Base-by-base conservation (phyloP, 208 protist species). In the Balamuthia mandrillaris region DNA sequence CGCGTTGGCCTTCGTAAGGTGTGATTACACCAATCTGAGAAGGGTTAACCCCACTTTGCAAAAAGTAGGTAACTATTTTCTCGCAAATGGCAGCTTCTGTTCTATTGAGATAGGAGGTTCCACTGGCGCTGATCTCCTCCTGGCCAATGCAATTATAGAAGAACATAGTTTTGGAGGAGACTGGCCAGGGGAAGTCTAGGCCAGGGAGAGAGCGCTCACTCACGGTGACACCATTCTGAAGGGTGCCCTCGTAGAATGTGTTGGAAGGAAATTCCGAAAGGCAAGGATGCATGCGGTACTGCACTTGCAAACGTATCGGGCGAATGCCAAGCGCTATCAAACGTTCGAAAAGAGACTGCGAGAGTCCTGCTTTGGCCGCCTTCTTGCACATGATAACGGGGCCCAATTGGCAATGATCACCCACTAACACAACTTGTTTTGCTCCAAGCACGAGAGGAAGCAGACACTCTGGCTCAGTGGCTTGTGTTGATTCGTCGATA, bases 221-320 rank as follows among this genome's bases (percentile, higher is more conserved):
- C 1, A 14, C 85, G 0, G 95, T 96, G 0, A 99, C 91, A 58
- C 97, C 98, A 87, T 99, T 98, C 72, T 98, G 95, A 9, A 99
- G 90, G 3, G 89, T 93, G 58, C 97, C 98, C 82, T 99, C 97
- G 87, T 99, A 99, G 90, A 99, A 99, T 0, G 92, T 96, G 81
- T 96, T 94, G 2, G 96, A 98, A 0, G 96, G 95, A 75, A 99
- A 99, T 66, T 95, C 91, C 44, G 93, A 94, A n/a, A 99, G 77
- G 35, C 68, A 87, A 27, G 97, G 98, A 87, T 99, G 97, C 98
- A 99, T 99, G 60, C 98, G 94, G 89, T 99, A 99, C 89, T 99
- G 98, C 6, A 98, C 95, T 66, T 98, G 90, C 24, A 99, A 91
- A 41, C 96, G 91, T 33, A 97, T 86, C 16, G 98, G 97, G 7